Conservation (phyloP, 164 flowering plant species). For the Chimonanthus praecox region DNA sequence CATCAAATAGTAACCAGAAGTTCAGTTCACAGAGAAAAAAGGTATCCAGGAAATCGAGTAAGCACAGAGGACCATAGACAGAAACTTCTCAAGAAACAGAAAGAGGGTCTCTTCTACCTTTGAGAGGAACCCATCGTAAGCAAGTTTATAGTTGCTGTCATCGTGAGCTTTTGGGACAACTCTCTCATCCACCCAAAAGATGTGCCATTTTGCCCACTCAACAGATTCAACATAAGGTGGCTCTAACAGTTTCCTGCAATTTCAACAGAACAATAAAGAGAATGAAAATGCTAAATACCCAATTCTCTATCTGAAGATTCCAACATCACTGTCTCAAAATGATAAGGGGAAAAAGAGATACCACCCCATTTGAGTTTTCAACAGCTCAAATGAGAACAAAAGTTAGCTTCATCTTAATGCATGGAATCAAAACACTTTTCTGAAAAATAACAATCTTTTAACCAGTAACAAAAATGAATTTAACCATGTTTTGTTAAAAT, state of each 20-base stretch:
- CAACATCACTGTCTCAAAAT: neutral
- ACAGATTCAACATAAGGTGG: constrained; percentile 19
- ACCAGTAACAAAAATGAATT: too few relatives aligned
- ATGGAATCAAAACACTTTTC: too few relatives aligned
- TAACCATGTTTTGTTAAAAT: too few relatives aligned
- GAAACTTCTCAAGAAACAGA: neutral
- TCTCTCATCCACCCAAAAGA: constrained; percentile 40
- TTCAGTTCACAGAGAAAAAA: neutral
- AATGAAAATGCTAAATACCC: neutral
- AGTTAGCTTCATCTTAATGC: too few relatives aligned
- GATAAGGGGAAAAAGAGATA: too few relatives aligned
- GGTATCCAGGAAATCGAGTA: neutral
- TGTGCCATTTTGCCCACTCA: constrained; percentile 39
- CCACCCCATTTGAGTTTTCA: too few relatives aligned
- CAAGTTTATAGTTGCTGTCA: constrained; percentile 27
- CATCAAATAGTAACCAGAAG: too few relatives aligned
- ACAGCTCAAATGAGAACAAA: too few relatives aligned
- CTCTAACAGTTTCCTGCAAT: constrained; percentile 26
- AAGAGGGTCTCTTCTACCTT: constrained; percentile 16
- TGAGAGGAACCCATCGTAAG: constrained; percentile 29
- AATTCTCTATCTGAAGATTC: neutral
- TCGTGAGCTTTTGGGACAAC: constrained; percentile 26
- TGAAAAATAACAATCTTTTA: too few relatives aligned
- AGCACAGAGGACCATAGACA: neutral
- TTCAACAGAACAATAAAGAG: neutral